Percentiles rank a stretch among this genome's conserved stretches.
phyloP scores from a whole-genome alignment of 2,329 filamentous ascomycete species.

The Fusarium azukiicola region DNA sequence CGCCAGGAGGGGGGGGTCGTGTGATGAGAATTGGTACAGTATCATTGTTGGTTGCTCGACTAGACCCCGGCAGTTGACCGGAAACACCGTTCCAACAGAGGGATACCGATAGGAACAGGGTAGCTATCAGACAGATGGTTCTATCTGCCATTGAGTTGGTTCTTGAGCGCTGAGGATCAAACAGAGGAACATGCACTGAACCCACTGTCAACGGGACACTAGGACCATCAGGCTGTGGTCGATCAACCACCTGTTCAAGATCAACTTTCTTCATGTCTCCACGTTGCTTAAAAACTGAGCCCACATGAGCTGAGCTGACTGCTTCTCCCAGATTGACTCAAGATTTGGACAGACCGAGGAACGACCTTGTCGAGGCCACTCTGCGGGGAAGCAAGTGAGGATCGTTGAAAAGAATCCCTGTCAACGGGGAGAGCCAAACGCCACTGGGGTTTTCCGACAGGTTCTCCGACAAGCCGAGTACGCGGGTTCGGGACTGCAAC shows the following conservation, averaged over 20 bases:
- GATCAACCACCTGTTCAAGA: neutral
- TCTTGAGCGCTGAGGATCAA: neutral
- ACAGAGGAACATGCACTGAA: neutral
- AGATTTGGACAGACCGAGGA: neutral
- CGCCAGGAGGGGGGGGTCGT: neutral
- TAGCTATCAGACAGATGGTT: neutral
- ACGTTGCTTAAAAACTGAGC: neutral
- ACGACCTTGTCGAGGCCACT: neutral
- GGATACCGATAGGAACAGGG: neutral
- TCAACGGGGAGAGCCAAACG: neutral
- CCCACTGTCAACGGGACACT: neutral
- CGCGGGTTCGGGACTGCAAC: neutral
- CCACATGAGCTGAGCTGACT: neutral
- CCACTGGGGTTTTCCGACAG: conserved; percentile 3
- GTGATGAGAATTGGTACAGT: neutral
- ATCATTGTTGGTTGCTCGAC: neutral
- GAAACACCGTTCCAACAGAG: neutral
- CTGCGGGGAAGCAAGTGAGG: neutral
- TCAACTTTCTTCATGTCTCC: neutral
- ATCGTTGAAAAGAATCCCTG: neutral
- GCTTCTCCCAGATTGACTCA: neutral
- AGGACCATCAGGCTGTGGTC: neutral
- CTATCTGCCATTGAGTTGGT: neutral
- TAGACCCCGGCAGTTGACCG: neutral
- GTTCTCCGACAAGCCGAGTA: conserved; percentile 12